Evolutionary conservation across 805 yeast species (phyloP), one percentile per base, ranked within the genome.

Genomic region (Cyberlindnera nakhonratchasimensis): DNA sequence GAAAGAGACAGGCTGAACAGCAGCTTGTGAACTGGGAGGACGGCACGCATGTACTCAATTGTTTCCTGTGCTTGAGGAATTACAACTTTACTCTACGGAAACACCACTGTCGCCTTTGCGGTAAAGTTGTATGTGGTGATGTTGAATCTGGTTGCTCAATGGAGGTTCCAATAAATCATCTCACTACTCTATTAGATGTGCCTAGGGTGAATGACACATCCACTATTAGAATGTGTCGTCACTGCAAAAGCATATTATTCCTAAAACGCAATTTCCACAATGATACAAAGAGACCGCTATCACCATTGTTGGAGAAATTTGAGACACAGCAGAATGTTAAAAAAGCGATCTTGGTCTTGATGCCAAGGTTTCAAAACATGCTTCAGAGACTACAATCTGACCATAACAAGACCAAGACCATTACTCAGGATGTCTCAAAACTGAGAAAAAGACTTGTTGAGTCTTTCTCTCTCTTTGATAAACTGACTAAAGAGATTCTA

Each of bases 91-190:
- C 78, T 0, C 52, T 75, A 19, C 66, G 97, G 38, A 86, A 83
- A 50, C 98, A 93, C 59, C 99, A 91, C 60, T 93, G 99, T 61
- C 67, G 98, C 28, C 61, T 89, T 20, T 91, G 99, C 66, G 98
- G 98, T 0, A 57, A 63, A 21, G 77, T 85, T 2, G 86, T 88
- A 0, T 91, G 97, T 64, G 95, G 83, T 20, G 82, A 80, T 50
- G 52, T 61, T 39, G 64, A 46, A 37, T 73, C 69, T 8, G 80
- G 67, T 12, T 91, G 99, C 59, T 88, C 96, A 0, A 77, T 80
- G 57, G 77, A 79, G 42, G 81, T 87, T 0, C 86, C 86, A 0
- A 52, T 82, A 2, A 58, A 37, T 17, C 45, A 45, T 8, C 44
- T 66, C 22, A 31, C 52, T 14, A 41, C 28, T 6, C 16, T 45